phyloP scores from a whole-genome alignment of 1,284 basidiomycete genomes.

The Marasmius tenuissimus region DNA sequence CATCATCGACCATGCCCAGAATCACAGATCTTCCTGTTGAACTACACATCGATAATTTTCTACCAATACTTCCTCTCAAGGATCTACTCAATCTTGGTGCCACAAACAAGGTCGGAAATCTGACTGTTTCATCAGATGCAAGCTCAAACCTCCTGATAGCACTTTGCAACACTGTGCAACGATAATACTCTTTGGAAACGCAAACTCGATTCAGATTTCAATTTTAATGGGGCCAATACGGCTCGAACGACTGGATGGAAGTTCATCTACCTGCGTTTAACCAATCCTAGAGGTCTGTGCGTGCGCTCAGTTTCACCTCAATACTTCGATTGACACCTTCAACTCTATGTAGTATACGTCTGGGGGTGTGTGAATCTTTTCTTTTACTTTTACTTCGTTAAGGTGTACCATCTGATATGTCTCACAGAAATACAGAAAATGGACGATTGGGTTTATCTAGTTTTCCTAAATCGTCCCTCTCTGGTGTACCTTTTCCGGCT shows the following conservation, averaged over 20 bases:
- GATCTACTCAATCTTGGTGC: conserved; percentile 60
- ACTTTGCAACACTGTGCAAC: conserved; percentile 56
- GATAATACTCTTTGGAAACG: conserved; percentile 83
- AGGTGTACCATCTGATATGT: not conserved
- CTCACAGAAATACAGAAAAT: conserved; percentile 50
- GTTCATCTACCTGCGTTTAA: conserved; percentile 74
- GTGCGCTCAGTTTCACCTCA: not conserved
- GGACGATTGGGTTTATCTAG: conserved; percentile 57
- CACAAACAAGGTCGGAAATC: conserved; percentile 45
- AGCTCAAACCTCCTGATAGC: conserved; percentile 25
- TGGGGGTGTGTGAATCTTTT: conserved; percentile 65
- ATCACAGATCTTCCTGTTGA: conserved; percentile 66
- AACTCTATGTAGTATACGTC: conserved; percentile 51
- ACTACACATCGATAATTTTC: conserved; percentile 70
- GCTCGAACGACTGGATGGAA: conserved; percentile 77
- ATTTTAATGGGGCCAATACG: conserved; percentile 68
- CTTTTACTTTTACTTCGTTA: conserved; percentile 1
- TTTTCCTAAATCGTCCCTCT: conserved; percentile 34
- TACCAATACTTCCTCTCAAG: conserved; percentile 57
- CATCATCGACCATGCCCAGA: conserved; percentile 24
- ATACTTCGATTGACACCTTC: not conserved
- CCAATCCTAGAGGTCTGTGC: conserved; percentile 47
- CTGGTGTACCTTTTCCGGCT: conserved; percentile 60
- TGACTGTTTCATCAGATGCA: not conserved
- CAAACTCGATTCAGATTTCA: conserved; percentile 73